Evolutionary conservation across 2,329 filamentous ascomycete species (phyloP).

Genomic region (Tolypocladium ophioglossoides): DNA sequence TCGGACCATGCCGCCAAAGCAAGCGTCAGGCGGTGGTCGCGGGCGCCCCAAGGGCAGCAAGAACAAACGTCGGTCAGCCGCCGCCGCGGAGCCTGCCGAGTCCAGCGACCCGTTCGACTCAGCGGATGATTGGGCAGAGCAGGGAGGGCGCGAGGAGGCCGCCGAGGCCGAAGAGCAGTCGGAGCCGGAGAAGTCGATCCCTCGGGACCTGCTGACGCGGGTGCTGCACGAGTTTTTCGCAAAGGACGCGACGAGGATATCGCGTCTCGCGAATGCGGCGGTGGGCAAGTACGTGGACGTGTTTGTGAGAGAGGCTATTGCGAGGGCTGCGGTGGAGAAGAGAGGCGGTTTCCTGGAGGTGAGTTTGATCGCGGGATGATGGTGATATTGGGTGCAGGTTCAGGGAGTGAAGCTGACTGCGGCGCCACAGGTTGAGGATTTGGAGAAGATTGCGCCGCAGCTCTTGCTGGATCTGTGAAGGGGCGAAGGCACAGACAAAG

Average conservation of each 20-base stretch:
- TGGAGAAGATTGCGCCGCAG: constrained; percentile 81
- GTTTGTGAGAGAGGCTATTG: constrained; percentile 83
- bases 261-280: constrained; percentile 64
- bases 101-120: constrained; percentile 25
- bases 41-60: constrained; percentile 22
- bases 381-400: not conserved
- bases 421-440: constrained; percentile 59
- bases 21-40: constrained; percentile 22
- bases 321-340: constrained; percentile 63
- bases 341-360: constrained; percentile 65
- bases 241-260: constrained; percentile 59
- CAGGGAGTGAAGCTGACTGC: constrained; percentile 5
- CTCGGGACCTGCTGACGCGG: constrained; percentile 61
- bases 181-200: constrained; percentile 43
- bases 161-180: constrained; percentile 20
- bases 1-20: constrained; percentile 31
- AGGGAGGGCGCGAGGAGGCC: constrained; percentile 4
- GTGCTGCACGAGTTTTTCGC: constrained; percentile 74
- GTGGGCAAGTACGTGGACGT: constrained; percentile 82
- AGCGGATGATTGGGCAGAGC: constrained; percentile 19
- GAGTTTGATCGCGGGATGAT: constrained; percentile 14
- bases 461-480: constrained; percentile 72
- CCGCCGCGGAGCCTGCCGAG: constrained; percentile 12
- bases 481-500: not conserved
- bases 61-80: constrained; percentile 11